Conservation (phyloP, 1,284 basidiomycete species). For the Ganoderma lucidum region DNA sequence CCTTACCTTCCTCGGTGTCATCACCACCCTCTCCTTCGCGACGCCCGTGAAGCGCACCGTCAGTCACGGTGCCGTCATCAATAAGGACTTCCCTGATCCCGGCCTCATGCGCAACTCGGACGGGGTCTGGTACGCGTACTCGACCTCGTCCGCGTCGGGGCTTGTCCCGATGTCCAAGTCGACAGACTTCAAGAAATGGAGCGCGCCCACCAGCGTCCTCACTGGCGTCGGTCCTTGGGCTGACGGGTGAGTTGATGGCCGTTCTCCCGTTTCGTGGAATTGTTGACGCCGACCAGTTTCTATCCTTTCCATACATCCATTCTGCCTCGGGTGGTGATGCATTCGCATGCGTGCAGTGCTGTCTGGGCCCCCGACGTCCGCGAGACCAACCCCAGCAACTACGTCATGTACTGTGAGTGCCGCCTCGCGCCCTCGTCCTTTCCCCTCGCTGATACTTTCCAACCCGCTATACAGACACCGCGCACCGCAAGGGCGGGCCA, state of each 20-base stretch:
- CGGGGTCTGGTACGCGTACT: constrained; percentile 18
- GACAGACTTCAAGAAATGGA: constrained; percentile 15
- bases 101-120: constrained; percentile 17
- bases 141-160: constrained; percentile 10
- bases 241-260: neutral
- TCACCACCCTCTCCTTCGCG: neutral
- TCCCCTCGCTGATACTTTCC: too few species aligned
- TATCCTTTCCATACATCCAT: neutral
- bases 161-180: constrained; percentile 14
- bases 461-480: constrained; percentile 23
- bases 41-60: constrained; percentile 3
- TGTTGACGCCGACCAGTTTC: too few species aligned
- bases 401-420: constrained; percentile 19
- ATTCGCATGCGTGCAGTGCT: neutral
- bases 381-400: constrained; percentile 10
- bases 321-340: neutral
- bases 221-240: neutral
- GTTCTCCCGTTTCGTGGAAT: too few species aligned
- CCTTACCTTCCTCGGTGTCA: neutral
- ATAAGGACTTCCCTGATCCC: constrained; percentile 18
- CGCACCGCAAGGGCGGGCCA: constrained; percentile 18
- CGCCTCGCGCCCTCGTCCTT: neutral
- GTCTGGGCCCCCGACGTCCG: constrained; percentile 18
- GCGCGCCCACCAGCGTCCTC: constrained; percentile 1
- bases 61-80: constrained; percentile 13